Percentiles rank a stretch among this genome's conserved stretches.
Conservation (phyloP, 345 rosid species). For the Pugionium dolabratum region DNA sequence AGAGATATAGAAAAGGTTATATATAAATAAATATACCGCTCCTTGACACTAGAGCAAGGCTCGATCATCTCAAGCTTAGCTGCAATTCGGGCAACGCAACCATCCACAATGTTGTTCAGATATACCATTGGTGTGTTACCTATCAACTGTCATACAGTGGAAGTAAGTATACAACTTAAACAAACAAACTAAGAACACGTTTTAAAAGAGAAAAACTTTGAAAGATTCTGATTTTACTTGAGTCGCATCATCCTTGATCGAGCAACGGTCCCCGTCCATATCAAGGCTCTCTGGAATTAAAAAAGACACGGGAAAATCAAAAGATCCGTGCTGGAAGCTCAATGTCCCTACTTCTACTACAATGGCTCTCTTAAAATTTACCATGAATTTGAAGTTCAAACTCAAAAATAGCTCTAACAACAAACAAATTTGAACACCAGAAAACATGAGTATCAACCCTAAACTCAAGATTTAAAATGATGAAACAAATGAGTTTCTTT, state of each 20-base stretch:
- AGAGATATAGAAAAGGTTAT: neutral
- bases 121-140: constrained; percentile 63
- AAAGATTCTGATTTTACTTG: constrained; percentile 44
- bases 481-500: constrained; percentile 19
- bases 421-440: constrained; percentile 3
- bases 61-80: constrained; percentile 69
- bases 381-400: neutral
- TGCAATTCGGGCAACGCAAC: constrained; percentile 59
- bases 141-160: constrained; percentile 45
- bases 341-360: too few relatives aligned
- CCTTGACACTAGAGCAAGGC: constrained; percentile 56
- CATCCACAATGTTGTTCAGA: constrained; percentile 57
- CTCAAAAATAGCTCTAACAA: neutral
- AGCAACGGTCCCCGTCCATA: constrained; percentile 6
- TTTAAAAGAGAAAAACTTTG: too few relatives aligned
- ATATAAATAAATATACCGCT: constrained; percentile 35
- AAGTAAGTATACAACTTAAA: constrained; percentile 1
- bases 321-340: too few relatives aligned
- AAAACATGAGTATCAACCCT: neutral
- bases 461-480: neutral
- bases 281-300: neutral
- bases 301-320: too few relatives aligned
- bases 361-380: too few relatives aligned
- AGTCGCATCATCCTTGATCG: constrained; percentile 59
- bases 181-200: neutral